These are phyloP conservation scores for Rhynchosporium graminicola DNA, from an alignment of 2,329 filamentous ascomycete genomes.

Conservation along the genomic window DNA sequence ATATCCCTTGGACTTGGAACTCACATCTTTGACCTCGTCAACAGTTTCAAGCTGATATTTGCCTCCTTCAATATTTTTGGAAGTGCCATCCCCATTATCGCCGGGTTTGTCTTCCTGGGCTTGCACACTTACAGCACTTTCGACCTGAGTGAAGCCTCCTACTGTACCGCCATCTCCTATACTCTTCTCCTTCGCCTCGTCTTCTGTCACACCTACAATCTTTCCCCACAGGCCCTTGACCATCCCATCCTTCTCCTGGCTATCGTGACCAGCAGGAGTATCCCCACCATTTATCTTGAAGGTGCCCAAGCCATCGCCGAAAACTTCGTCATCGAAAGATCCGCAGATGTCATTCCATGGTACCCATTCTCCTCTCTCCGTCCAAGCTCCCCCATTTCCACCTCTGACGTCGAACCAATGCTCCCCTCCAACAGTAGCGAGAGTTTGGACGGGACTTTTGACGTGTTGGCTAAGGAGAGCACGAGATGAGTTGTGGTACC, in stretches of 20 bases:
- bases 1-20: no score
- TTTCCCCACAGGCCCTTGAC: constrained; percentile 3
- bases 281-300: constrained; percentile 36
- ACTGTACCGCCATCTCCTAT: neutral
- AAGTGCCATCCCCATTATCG: neutral
- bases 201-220: neutral
- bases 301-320: constrained; percentile 48
- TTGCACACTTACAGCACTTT: neutral
- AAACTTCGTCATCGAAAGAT: constrained; percentile 47
- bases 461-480: constrained; percentile 14
- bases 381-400: constrained; percentile 56
- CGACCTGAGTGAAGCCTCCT: neutral
- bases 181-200: neutral
- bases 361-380: constrained; percentile 47
- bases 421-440: constrained; percentile 48
- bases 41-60: no score
- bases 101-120: neutral
- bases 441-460: constrained; percentile 38
- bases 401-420: constrained; percentile 52
- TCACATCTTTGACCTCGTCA: no score
- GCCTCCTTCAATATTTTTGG: neutral
- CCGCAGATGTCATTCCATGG: constrained; percentile 50
- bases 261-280: neutral
- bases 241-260: constrained; percentile 34
- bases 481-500: constrained; percentile 19